Evolutionary conservation across 345 rosid species (phyloP).

Genomic region (Hibiscus syriacus): DNA sequence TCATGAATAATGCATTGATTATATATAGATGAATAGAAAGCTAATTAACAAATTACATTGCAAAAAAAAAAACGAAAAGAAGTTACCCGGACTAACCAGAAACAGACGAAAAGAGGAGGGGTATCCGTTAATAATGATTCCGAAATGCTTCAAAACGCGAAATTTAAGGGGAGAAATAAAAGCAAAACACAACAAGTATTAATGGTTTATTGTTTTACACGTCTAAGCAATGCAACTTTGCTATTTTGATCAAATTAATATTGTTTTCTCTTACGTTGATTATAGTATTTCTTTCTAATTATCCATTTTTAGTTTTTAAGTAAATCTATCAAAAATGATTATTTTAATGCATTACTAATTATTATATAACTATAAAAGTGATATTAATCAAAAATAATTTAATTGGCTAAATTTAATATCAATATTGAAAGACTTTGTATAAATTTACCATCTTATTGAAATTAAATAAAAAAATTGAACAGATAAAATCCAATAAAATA

Average conservation of each 20-base stretch:
- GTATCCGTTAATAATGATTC: constrained; percentile 2
- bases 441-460: too few species aligned
- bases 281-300: not conserved
- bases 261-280: not conserved
- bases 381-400: too few species aligned
- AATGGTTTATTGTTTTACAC: not conserved
- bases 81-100: constrained; percentile 20
- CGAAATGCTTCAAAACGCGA: constrained; percentile 1
- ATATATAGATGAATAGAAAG: not conserved
- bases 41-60: not conserved
- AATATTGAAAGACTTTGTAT: too few species aligned
- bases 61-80: not conserved
- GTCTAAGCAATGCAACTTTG: not conserved
- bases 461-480: too few species aligned
- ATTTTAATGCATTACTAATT: too few species aligned
- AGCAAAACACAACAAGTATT: not conserved
- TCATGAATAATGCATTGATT: not conserved
- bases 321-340: not conserved
- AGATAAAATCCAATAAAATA: too few species aligned
- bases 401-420: too few species aligned
- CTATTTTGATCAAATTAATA: too few species aligned
- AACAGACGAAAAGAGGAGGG: not conserved
- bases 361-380: too few species aligned
- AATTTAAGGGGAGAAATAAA: not conserved
- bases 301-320: not conserved